Evolutionary conservation across 441 rosid genomes (phyloP).

Genomic region (Aquilaria agallochum): DNA sequence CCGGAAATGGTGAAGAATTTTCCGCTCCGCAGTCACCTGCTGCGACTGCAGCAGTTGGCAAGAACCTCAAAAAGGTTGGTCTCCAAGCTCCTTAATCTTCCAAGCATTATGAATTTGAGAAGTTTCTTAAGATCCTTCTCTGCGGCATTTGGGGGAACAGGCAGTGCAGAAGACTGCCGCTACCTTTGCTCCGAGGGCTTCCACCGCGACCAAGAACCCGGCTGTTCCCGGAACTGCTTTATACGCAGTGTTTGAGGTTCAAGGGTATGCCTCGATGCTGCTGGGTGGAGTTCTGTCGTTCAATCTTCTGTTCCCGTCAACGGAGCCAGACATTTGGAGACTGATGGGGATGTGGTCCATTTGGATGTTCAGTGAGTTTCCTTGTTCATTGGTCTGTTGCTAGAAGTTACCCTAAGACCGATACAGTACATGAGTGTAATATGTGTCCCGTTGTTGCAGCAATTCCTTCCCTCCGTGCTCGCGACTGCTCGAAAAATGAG

Average conservation of each 20-base stretch:
- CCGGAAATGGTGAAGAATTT: constrained; percentile 14
- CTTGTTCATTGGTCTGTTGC: neutral
- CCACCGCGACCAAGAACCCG: constrained; percentile 84
- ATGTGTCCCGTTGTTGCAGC: constrained; percentile 35
- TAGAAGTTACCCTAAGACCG: neutral
- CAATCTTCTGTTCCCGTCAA: constrained; percentile 84
- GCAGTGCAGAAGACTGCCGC: constrained; percentile 93
- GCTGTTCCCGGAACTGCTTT: constrained; percentile 87
- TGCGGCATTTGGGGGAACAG: constrained; percentile 28
- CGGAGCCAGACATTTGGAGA: constrained; percentile 93
- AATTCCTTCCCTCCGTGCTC: constrained; percentile 89
- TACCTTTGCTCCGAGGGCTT: constrained; percentile 95
- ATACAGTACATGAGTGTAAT: neutral
- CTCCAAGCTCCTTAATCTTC: neutral
- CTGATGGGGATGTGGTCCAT: constrained; percentile 99
- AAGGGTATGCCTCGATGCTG: constrained; percentile 73
- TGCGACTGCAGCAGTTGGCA: constrained; percentile 37
- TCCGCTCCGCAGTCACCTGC: constrained; percentile 17
- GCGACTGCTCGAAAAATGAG: constrained; percentile 90
- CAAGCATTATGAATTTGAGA: neutral
- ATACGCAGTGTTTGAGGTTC: constrained; percentile 88
- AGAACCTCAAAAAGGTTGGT: constrained; percentile 76
- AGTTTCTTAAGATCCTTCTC: neutral
- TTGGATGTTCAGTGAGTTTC: constrained; percentile 95
- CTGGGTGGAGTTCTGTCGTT: constrained; percentile 83